phyloP scores from a whole-genome alignment of 345 rosid genomes.

The Moricandia arvensis region DNA sequence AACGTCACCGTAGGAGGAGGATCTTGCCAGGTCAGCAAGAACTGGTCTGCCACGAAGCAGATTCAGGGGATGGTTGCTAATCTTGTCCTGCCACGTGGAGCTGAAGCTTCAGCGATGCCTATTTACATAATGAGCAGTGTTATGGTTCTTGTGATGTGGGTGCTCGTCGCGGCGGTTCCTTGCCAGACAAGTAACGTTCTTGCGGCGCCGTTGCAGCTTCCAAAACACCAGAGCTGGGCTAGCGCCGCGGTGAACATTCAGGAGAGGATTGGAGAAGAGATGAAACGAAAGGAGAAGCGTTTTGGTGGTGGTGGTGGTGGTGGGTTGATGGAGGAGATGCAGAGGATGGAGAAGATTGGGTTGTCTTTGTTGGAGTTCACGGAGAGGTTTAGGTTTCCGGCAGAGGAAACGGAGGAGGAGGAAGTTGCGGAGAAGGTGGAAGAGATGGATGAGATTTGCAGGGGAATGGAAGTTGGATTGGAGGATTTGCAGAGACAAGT shows the following conservation, averaged over 20 bases:
- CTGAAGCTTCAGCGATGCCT: conserved; percentile 52
- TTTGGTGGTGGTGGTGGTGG: conserved; percentile 47
- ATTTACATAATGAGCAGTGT: conserved; percentile 66
- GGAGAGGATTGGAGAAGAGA: conserved; percentile 84
- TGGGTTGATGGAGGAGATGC: conserved; percentile 71
- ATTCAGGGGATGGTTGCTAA: conserved; percentile 71
- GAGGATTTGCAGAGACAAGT: conserved; percentile 77
- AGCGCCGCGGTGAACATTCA: conserved; percentile 55
- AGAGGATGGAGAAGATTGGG: conserved; percentile 70
- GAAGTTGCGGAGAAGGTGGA: conserved; percentile 48
- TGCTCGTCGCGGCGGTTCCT: conserved; percentile 74
- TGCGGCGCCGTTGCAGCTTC: conserved; percentile 60
- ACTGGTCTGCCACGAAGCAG: conserved; percentile 92
- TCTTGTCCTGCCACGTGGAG: conserved; percentile 69
- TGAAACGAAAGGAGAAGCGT: conserved; percentile 92
- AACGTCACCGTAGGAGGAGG: conserved; percentile 37
- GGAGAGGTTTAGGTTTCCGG: conserved; percentile 65
- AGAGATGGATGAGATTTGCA: conserved; percentile 70
- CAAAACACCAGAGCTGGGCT: conserved; percentile 77
- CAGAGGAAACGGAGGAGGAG: conserved; percentile 55
- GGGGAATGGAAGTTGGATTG: conserved; percentile 75
- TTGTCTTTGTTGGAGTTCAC: conserved; percentile 58
- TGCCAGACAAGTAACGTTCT: conserved; percentile 81
- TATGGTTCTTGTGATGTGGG: conserved; percentile 68
- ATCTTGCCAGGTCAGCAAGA: conserved; percentile 61